Evolutionary conservation across 2,329 filamentous ascomycete species (phyloP).

Genomic region (Cladophialophora carrionii): DNA sequence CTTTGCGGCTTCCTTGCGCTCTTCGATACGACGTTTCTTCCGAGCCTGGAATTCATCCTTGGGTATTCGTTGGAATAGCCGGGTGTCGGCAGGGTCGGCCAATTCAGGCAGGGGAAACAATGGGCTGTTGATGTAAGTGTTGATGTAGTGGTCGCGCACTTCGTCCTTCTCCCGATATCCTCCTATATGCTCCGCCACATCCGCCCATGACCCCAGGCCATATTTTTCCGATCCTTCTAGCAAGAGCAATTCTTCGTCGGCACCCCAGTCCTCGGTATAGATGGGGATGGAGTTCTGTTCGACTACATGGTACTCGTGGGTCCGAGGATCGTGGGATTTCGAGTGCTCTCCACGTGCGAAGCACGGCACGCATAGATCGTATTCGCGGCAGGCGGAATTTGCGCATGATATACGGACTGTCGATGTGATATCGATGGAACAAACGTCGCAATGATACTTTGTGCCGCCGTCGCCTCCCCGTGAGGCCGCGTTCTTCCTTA

Average conservation of each 20-base stretch:
- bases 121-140: slow-evolving; percentile 80
- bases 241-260: slow-evolving; percentile 91
- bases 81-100: slow-evolving; percentile 79
- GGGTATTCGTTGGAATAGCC: slow-evolving; percentile 76
- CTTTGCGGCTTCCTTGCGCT: slow-evolving; percentile 83
- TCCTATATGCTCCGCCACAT: slow-evolving; percentile 97
- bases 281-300: slow-evolving; percentile 99
- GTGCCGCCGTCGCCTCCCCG: slow-evolving; percentile 84
- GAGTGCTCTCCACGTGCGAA: slow-evolving; percentile 81
- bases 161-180: slow-evolving; percentile 94
- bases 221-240: slow-evolving; percentile 96
- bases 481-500: slow-evolving; percentile 90
- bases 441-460: slow-evolving; percentile 97
- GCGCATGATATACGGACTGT: slow-evolving; percentile 96
- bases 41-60: slow-evolving; percentile 89
- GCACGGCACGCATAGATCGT: slow-evolving; percentile 94
- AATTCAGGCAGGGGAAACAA: slow-evolving; percentile 84
- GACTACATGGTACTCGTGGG: slow-evolving; percentile 89
- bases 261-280: slow-evolving; percentile 92
- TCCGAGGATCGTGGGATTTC: slow-evolving; percentile 81
- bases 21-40: slow-evolving; percentile 92
- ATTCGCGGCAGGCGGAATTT: slow-evolving; percentile 80
- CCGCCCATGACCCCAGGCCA: slow-evolving; percentile 93
- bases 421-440: slow-evolving; percentile 93
- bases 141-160: slow-evolving; percentile 89